phyloP scores from a whole-genome alignment of 1,284 basidiomycete genomes.

The Grifola frondosa region DNA sequence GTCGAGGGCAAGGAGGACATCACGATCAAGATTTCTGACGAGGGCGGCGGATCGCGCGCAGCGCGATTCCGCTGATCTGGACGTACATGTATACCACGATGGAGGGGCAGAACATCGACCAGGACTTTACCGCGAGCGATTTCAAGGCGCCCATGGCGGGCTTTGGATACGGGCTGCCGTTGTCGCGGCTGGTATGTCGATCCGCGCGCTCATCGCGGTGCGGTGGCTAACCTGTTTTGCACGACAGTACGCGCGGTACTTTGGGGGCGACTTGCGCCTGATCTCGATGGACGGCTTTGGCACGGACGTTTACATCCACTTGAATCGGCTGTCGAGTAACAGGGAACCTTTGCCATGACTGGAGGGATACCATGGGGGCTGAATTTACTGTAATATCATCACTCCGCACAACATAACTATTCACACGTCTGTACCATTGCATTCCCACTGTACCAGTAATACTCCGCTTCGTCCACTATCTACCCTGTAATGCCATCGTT shows the following conservation, averaged over 20 bases:
- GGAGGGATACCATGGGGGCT: neutral
- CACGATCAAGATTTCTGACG: slow-evolving; percentile 97
- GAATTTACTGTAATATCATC: neutral
- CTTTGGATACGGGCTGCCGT: slow-evolving; percentile 91
- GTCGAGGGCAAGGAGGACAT: slow-evolving; percentile 96
- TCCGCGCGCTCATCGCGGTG: neutral
- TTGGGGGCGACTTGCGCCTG: slow-evolving; percentile 93
- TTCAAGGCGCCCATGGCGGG: slow-evolving; percentile 99
- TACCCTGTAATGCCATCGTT: no score
- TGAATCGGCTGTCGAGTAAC: slow-evolving; percentile 84
- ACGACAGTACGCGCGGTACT: slow-evolving; percentile 86
- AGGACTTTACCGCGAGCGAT: slow-evolving; percentile 87
- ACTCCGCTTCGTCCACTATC: no score
- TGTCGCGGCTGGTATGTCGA: slow-evolving; percentile 78
- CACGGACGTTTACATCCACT: slow-evolving; percentile 88
- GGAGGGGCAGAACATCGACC: slow-evolving; percentile 84
- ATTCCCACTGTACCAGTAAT: no score
- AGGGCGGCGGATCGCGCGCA: slow-evolving; percentile 96
- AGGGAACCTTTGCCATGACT: slow-evolving; percentile 67
- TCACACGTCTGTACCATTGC: slow-evolving; percentile 1
- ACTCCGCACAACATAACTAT: neutral
- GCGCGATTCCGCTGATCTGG: slow-evolving; percentile 95
- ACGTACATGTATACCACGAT: slow-evolving; percentile 99
- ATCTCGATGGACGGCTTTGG: slow-evolving; percentile 99
- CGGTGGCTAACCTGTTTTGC: slow-evolving; percentile 12